A percentile compares a stretch with the other conserved stretches of the same genome.
These are phyloP conservation scores for Neurospora discreta DNA, from an alignment of 495 filamentous ascomycete species.

Conservation along the genomic window DNA sequence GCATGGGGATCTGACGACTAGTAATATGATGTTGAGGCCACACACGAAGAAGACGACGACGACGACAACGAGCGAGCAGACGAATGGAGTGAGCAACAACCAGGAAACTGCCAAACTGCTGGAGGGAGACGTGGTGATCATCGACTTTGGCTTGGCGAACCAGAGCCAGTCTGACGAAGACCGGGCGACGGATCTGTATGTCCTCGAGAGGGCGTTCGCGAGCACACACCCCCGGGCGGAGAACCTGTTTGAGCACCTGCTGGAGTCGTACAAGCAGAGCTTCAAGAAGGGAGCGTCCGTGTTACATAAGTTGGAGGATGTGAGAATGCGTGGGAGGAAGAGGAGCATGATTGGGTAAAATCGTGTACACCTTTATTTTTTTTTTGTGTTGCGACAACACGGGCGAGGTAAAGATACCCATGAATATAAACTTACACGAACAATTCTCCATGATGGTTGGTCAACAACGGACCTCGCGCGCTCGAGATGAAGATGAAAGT, in stretches of 20 bases:
- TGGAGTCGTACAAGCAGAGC: constrained; percentile 41
- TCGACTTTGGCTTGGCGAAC: constrained; percentile 89
- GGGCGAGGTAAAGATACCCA: neutral
- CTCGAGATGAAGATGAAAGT: neutral
- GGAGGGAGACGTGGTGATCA: constrained; percentile 72
- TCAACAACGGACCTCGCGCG: neutral
- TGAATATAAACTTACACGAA: neutral
- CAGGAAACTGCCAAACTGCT: constrained; percentile 20
- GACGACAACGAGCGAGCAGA: neutral
- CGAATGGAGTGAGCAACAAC: constrained; percentile 4
- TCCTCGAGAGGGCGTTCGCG: constrained; percentile 89
- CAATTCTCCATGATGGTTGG: neutral
- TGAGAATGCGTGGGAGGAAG: constrained; percentile 93
- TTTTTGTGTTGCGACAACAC: neutral
- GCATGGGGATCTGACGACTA: constrained; percentile 95
- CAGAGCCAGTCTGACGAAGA: constrained; percentile 85
- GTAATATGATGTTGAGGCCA: constrained; percentile 80
- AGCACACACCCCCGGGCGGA: constrained; percentile 90
- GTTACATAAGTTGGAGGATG: constrained; percentile 73
- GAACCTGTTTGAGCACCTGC: constrained; percentile 51
- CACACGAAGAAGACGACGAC: neutral
- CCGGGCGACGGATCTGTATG: constrained; percentile 91
- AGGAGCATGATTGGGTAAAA: constrained; percentile 82
- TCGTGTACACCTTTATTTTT: neutral
- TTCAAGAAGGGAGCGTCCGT: constrained; percentile 42